Percentiles rank a stretch among this genome's conserved stretches.
These are phyloP conservation scores for Powellomyces hirtus DNA, from an alignment of 192 early-diverging fungal genomes.

Conservation along the genomic window DNA sequence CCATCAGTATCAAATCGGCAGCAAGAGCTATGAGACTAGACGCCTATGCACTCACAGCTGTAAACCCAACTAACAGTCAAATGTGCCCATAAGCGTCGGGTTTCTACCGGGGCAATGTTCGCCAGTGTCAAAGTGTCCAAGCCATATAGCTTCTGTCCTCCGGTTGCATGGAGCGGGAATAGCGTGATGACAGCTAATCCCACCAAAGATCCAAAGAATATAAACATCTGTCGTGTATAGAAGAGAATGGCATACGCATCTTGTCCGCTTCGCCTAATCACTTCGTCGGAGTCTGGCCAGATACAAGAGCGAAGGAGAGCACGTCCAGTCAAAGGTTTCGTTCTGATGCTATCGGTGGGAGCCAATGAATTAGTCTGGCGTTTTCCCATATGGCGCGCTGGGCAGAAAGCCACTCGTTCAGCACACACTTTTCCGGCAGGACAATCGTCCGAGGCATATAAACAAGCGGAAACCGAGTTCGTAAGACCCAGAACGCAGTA, in stretches of 20 bases:
- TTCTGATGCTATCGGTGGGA: neutral
- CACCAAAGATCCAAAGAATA: slow-evolving; percentile 60
- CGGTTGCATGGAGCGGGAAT: slow-evolving; percentile 68
- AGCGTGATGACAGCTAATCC: slow-evolving; percentile 59
- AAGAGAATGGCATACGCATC: slow-evolving; percentile 81
- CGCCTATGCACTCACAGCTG: slow-evolving; percentile 57
- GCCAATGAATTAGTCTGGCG: neutral
- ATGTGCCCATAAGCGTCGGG: slow-evolving; percentile 69
- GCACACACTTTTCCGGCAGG: slow-evolving; percentile 50
- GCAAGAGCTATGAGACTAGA: too few relatives aligned
- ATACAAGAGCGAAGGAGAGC: slow-evolving; percentile 10
- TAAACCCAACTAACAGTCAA: slow-evolving; percentile 53
- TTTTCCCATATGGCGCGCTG: too few relatives aligned
- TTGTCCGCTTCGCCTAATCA: slow-evolving; percentile 41
- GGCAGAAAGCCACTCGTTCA: too few relatives aligned
- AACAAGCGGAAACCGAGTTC: slow-evolving; percentile 61
- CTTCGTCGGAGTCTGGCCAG: neutral
- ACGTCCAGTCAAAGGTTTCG: neutral
- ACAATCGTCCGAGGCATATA: slow-evolving; percentile 73
- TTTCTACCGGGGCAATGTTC: slow-evolving; percentile 55
- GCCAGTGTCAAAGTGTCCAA: slow-evolving; percentile 52
- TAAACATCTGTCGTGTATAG: slow-evolving; percentile 64
- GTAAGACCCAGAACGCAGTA: slow-evolving; percentile 61
- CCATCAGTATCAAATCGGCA: too few relatives aligned
- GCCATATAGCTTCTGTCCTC: slow-evolving; percentile 45